Evolutionary conservation across 805 yeast species (phyloP), one percentile per base, ranked within the genome.

Genomic region (Saccharomycopsis sp.): DNA sequence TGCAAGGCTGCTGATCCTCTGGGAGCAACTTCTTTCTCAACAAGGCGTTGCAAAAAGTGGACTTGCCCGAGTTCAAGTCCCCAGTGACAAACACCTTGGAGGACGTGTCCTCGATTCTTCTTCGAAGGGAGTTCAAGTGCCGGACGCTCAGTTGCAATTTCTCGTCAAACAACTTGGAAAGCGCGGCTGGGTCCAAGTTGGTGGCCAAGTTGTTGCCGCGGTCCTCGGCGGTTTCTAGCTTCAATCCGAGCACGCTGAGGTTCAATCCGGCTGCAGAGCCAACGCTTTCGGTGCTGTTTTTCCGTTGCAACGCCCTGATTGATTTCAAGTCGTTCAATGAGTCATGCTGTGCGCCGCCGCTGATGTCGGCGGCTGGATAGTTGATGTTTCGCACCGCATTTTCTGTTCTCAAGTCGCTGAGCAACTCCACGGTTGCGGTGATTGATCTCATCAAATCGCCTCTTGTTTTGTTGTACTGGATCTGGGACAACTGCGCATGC

Each of bases 1-100:
- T 92, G 53, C 96, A 87, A 2, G 99, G 99, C 56, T 92, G 95
- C 55, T 92, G 98, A 60, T 92, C 99, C 54, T 83, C 95, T 0
- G 99, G 98, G 36, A 92, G 62, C 2, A 92, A 61, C 37, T 75
- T 73, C 38, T 92, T 70, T 50, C 88, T 68, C 45, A 92, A 62
- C 30, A 92, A 64, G 1, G 96, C 89, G 56, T 92, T 92, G 60
- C 98, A 92, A 53, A 92, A 86, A 1, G 95, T 83, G 1, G 96
- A 86, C 55, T 92, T 92, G 3, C 99, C 99, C 0, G 98, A 82
- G 56, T 92, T 92, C 50, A 92, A 70, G 58, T 92, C 99, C 38
- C 99, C 99, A 2, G 98, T 94, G 29, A 92, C 88, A 47, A 92
- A 77, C 1, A 92, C 96, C 53, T 89, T 89, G 2, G 97, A 88